Conservation (phyloP, 495 filamentous ascomycete species). For the Platismatia glauca region DNA sequence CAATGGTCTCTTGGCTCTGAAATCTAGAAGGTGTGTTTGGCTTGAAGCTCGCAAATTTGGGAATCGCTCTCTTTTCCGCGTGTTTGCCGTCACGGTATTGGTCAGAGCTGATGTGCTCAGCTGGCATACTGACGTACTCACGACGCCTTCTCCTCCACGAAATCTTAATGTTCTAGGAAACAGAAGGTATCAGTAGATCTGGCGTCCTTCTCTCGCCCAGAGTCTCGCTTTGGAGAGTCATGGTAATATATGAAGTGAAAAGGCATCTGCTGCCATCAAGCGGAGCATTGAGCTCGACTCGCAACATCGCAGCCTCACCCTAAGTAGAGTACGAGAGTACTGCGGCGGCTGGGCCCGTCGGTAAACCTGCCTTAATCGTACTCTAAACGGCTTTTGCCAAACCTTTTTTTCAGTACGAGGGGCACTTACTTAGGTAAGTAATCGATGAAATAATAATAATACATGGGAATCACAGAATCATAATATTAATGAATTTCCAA, state of each 20-base stretch:
- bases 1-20: neutral
- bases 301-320: too few relatives aligned
- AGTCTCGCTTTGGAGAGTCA: neutral
- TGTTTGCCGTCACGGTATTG: conserved; percentile 3
- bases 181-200: neutral
- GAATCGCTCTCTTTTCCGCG: conserved; percentile 34
- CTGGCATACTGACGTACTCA: conserved; percentile 6
- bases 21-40: conserved; percentile 30
- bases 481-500: too few relatives aligned
- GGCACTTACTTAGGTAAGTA: too few relatives aligned
- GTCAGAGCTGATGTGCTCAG: neutral
- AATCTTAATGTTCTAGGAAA: neutral
- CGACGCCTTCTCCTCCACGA: neutral
- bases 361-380: neutral
- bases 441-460: neutral
- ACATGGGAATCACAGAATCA: neutral
- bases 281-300: too few relatives aligned
- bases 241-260: too few relatives aligned
- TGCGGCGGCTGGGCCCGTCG: too few relatives aligned
- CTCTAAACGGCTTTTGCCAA: neutral
- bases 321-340: too few relatives aligned
- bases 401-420: neutral
- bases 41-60: conserved; percentile 61
- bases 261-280: too few relatives aligned
- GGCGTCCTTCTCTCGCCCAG: neutral